phyloP scores from a whole-genome alignment of 441 rosid species.

The Cnidoscolus chayamansa region DNA sequence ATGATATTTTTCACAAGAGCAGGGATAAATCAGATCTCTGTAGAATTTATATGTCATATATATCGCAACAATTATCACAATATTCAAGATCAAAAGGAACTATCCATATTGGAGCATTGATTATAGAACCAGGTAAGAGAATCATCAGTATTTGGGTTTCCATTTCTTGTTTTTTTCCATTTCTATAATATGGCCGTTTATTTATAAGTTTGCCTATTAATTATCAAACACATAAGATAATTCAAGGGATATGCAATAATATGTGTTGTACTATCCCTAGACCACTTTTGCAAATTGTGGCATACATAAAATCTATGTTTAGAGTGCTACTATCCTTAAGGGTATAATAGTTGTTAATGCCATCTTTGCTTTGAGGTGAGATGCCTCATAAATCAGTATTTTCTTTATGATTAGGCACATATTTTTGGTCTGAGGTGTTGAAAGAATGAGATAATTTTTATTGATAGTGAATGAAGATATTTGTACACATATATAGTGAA shows the following conservation, averaged over 20 bases:
- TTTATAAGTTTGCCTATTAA: not conserved
- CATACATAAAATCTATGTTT: no score
- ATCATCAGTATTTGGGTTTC: not conserved
- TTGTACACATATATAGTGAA: no score
- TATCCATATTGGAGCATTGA: slow-evolving; percentile 65
- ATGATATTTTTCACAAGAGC: slow-evolving; percentile 56
- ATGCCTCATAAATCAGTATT: no score
- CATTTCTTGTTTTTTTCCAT: not conserved
- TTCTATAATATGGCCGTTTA: not conserved
- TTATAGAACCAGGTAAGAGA: slow-evolving; percentile 88
- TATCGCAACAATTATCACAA: slow-evolving; percentile 47
- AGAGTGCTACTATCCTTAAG: no score
- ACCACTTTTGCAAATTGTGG: no score
- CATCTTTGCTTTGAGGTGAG: no score
- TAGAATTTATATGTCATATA: slow-evolving; percentile 48
- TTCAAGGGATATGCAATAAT: not conserved
- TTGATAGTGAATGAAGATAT: no score
- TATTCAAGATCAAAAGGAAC: slow-evolving; percentile 32
- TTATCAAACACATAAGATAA: not conserved
- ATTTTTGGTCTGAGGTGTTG: no score
- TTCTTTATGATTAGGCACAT: no score
- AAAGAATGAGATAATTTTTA: no score
- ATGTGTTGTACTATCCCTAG: no score
- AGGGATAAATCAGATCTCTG: slow-evolving; percentile 68
- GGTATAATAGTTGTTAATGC: no score